Evolutionary conservation across 2,329 filamentous ascomycete species (phyloP).

Genomic region (Ophiostoma fasciatum): DNA sequence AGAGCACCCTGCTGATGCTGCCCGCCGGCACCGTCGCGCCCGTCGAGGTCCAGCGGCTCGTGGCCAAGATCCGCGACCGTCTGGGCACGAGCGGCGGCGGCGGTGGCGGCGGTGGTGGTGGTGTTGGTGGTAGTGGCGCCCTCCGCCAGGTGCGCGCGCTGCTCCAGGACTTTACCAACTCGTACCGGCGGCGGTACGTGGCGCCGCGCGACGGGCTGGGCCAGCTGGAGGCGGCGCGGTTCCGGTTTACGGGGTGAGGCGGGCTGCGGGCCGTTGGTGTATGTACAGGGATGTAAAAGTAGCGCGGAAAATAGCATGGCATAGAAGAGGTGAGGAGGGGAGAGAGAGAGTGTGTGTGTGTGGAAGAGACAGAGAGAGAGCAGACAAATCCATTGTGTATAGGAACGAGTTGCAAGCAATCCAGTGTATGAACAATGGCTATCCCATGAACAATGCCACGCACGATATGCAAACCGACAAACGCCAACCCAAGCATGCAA

Average conservation of each 20-base stretch:
- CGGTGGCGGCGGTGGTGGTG: not conserved
- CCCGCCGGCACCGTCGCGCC: constrained; percentile 69
- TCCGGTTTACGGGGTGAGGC: constrained; percentile 55
- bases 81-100: not conserved
- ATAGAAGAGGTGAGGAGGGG: too few relatives aligned
- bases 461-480: not conserved
- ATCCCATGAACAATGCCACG: not conserved
- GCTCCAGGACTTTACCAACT: constrained; percentile 93
- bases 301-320: too few relatives aligned
- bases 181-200: constrained; percentile 83
- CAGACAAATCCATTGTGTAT: not conserved
- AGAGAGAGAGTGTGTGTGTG: not conserved
- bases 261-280: too few relatives aligned
- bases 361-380: not conserved
- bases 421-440: too few relatives aligned
- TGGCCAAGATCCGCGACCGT: constrained; percentile 66
- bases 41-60: constrained; percentile 64
- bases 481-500: too few relatives aligned
- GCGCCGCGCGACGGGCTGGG: constrained; percentile 88
- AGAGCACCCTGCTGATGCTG: constrained; percentile 68
- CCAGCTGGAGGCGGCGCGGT: constrained; percentile 70
- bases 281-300: too few relatives aligned
- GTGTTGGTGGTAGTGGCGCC: constrained; percentile 39
- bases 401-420: too few relatives aligned
- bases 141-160: constrained; percentile 67